Conservation (phyloP, 495 filamentous ascomycete genomes). For the Diplogelasinospora grovesii region DNA sequence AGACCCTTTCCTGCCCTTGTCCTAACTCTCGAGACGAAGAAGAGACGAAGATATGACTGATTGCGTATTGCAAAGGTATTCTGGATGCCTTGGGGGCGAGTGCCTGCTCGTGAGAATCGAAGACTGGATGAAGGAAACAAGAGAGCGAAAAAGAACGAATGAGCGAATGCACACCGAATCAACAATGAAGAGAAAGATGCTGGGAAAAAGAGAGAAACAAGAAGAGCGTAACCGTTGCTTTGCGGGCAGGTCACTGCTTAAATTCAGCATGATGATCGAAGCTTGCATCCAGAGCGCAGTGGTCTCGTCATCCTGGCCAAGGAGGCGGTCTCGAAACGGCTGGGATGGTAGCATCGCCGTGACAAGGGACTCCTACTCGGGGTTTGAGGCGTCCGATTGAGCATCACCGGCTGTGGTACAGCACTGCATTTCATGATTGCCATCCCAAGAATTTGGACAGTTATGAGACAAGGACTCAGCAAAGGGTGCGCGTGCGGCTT, state of each 20-base stretch:
- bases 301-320: not conserved
- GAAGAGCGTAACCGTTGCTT: constrained; percentile 9
- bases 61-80: constrained; percentile 7
- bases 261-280: constrained; percentile 46
- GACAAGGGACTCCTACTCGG: constrained; percentile 15
- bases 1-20: too few species aligned
- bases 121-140: constrained; percentile 31
- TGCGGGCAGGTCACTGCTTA: constrained; percentile 33
- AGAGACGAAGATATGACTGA: constrained; percentile 14
- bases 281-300: constrained; percentile 17
- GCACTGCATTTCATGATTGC: not conserved
- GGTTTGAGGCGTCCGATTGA: constrained; percentile 14
- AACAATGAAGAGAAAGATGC: constrained; percentile 15
- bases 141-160: constrained; percentile 34
- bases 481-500: not conserved
- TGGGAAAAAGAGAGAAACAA: constrained; percentile 21
- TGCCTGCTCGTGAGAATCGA: constrained; percentile 47
- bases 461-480: too few species aligned
- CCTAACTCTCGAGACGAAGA: too few species aligned
- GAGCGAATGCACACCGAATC: constrained; percentile 19
- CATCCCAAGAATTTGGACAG: not conserved
- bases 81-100: constrained; percentile 34
- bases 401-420: constrained; percentile 6
- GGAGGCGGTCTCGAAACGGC: constrained; percentile 39
- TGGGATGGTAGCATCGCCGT: constrained; percentile 19